Conservation (phyloP, 805 yeast species). For the Komagataella pastoris region DNA sequence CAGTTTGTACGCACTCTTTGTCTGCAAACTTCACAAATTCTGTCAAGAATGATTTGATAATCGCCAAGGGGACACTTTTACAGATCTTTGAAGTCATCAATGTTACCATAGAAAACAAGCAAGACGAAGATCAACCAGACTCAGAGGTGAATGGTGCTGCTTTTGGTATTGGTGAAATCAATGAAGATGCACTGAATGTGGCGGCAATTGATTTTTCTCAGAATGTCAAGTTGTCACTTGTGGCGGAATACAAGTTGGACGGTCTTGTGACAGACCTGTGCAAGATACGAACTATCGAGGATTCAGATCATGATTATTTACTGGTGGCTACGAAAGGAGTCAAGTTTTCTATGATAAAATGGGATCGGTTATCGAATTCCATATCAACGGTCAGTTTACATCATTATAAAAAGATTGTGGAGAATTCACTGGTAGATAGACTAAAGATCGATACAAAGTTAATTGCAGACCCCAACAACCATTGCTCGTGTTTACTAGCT, state of each 20-base stretch:
- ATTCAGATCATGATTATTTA: constrained; percentile 38
- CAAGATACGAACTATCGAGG: constrained; percentile 33
- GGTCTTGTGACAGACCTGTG: constrained; percentile 55
- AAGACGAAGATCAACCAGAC: constrained; percentile 10
- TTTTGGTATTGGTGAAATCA: constrained; percentile 5
- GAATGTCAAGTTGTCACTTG: constrained; percentile 20
- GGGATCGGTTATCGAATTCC: constrained; percentile 41
- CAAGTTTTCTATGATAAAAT: constrained; percentile 61
- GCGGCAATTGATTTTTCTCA: constrained; percentile 4
- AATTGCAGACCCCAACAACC: constrained; percentile 46
- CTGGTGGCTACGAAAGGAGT: constrained; percentile 60
- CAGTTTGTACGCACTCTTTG: constrained; percentile 52
- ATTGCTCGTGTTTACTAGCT: constrained; percentile 44
- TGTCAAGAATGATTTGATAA: constrained; percentile 38
- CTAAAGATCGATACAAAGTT: constrained; percentile 26
- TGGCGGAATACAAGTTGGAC: constrained; percentile 56
- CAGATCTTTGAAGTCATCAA: constrained; percentile 39
- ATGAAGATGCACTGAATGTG: constrained; percentile 7
- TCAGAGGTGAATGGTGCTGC: constrained; percentile 4
- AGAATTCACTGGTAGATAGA: constrained; percentile 29
- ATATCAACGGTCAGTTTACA: constrained; percentile 74
- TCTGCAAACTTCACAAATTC: constrained; percentile 29
- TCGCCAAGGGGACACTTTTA: constrained; percentile 58
- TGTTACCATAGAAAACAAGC: constrained; percentile 7
- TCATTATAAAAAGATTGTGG: constrained; percentile 65